Base-by-base conservation (phyloP, 1,284 basidiomycete species). In the Meira miltonrushii region DNA sequence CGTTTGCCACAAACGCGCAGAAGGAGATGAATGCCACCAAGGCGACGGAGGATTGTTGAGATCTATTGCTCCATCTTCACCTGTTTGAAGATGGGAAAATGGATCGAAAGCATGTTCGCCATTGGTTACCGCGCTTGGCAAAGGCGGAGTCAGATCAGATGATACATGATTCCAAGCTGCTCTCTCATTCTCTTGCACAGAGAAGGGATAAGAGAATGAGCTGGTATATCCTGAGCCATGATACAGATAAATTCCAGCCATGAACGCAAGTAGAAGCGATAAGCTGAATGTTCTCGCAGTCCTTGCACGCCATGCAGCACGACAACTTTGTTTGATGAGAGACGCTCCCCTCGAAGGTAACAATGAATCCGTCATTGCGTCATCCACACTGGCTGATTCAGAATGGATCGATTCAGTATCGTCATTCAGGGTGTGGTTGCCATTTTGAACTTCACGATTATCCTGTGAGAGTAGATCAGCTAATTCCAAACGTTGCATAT, bases 401-500 rank as follows among this genome's bases (percentile, higher is more conserved):
- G 55, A 43, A 33, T 11, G 13, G 5, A 46, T 49, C n/a, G 4
- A 33, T 9, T 23, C 55, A 11, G 19, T 46, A 17, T 47, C 43
- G 2, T 44, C 52, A 3, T 59, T 52, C 19, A 17, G 28, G 8
- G 8, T 8, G 3, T 33, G 28, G 28, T 33, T 33, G 28, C 28
- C 28, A 33, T 33, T 19, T n/a, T 38, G 37, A 21, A 7, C 43
- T 38, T 23, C 23, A 6, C 25, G 44, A 8, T 49, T 66, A 39
- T 68, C 68, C 43, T 72, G 70, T 0, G 66, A 66, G 19, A 72
- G 57, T 9, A 72, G 64, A 54, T 72, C 70, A 50, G 70, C 70
- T 7, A 72, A 88, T 81, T 93, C 91, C 25, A 94, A 81, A 50
- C 91, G 86, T 67, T 92, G 90, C 57, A 93, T 85, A 80, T 94